Evolutionary conservation across 345 rosid species (phyloP).

Genomic region (Noccaea caerulescens): DNA sequence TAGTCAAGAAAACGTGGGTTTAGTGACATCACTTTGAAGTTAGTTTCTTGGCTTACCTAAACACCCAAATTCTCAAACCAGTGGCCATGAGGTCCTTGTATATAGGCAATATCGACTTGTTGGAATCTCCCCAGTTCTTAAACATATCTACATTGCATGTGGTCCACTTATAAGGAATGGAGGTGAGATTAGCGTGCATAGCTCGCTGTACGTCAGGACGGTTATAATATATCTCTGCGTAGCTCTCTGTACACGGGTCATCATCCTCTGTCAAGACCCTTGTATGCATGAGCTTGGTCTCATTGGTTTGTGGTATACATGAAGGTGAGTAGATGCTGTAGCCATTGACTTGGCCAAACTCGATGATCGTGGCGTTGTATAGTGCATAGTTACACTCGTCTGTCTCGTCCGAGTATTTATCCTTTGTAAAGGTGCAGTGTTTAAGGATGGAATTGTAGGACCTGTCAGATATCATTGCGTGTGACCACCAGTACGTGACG

Average conservation of each 20-base stretch:
- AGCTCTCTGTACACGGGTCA: conserved; percentile 71
- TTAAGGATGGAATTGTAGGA: conserved; percentile 60
- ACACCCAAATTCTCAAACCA: conserved; percentile 84
- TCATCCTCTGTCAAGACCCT: conserved; percentile 59
- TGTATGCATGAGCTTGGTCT: conserved; percentile 35
- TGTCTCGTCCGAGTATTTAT: conserved; percentile 47
- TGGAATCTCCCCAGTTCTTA: conserved; percentile 75
- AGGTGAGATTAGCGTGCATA: conserved; percentile 73
- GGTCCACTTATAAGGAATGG: conserved; percentile 81
- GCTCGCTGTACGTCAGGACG: conserved; percentile 74
- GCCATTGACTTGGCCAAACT: conserved; percentile 76
- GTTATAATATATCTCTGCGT: conserved; percentile 82
- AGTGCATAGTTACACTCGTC: conserved; percentile 55
- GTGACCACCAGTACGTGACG: conserved; percentile 86
- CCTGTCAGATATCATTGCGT: conserved; percentile 79
- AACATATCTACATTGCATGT: conserved; percentile 79
- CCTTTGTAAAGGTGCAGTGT: conserved; percentile 61
- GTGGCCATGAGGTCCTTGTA: conserved; percentile 78
- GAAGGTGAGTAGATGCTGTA: conserved; percentile 84
- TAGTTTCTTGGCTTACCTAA: conserved; percentile 54
- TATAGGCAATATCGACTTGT: conserved; percentile 62
- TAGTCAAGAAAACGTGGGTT: not conserved
- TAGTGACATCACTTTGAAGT: not conserved
- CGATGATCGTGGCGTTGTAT: conserved; percentile 61
- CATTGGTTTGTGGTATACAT: conserved; percentile 48